Conservation (phyloP, 768 basidiomycete species). For the Hypholoma fasciculare region DNA sequence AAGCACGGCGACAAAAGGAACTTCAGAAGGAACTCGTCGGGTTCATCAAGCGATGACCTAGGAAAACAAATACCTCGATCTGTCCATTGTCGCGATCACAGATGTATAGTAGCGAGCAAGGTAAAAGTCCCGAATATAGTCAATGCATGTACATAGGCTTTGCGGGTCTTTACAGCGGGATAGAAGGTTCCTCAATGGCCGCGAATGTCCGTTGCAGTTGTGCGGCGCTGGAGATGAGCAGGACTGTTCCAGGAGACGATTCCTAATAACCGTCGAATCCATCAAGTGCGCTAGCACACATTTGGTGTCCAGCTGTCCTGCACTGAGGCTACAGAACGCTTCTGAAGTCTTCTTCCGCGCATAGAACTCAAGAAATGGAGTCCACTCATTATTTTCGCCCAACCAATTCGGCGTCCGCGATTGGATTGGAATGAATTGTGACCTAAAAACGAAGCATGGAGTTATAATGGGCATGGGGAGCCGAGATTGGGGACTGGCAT, state of each 20-base stretch:
- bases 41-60: slow-evolving; percentile 67
- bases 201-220: neutral
- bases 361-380: slow-evolving; percentile 9
- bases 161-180: too few relatives aligned
- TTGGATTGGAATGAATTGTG: slow-evolving; percentile 93
- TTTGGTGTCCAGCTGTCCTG: neutral
- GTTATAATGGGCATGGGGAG: slow-evolving; percentile 6
- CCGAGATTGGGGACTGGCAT: slow-evolving; percentile 25
- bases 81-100: neutral
- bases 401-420: slow-evolving; percentile 72
- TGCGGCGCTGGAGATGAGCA: neutral
- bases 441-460: slow-evolving; percentile 42
- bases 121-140: neutral
- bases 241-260: neutral
- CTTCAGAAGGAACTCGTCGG: slow-evolving; percentile 91
- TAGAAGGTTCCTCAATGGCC: too few relatives aligned
- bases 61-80: too few relatives aligned
- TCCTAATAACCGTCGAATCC: neutral
- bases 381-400: slow-evolving; percentile 27
- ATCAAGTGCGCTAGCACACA: slow-evolving; percentile 6
- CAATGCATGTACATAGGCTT: too few relatives aligned
- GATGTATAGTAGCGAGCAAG: neutral
- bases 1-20: slow-evolving; percentile 76
- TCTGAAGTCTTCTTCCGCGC: slow-evolving; percentile 16
- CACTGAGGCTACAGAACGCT: neutral